Conservation (phyloP, 1,284 basidiomycete genomes). For the Rugosomyces carneus region DNA sequence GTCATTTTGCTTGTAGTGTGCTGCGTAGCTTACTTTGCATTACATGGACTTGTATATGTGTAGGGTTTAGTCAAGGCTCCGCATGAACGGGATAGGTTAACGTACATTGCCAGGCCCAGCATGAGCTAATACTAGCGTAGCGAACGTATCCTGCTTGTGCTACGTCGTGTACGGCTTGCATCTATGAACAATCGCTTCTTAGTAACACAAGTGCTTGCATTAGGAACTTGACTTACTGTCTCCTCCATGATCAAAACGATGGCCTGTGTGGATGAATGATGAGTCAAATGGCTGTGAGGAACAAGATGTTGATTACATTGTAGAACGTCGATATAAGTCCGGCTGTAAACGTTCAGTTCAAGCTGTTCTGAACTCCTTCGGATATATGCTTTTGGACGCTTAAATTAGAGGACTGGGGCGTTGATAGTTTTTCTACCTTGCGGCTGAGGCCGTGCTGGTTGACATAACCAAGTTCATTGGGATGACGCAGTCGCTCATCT, state of each 20-base stretch:
- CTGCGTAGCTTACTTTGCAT: constrained; percentile 42
- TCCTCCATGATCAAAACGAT: constrained; percentile 57
- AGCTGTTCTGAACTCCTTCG: constrained; percentile 60
- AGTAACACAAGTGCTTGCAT: neutral
- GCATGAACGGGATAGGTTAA: no score
- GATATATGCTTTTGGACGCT: constrained; percentile 51
- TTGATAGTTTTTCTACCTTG: constrained; percentile 27
- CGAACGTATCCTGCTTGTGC: no score
- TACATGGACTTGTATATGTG: constrained; percentile 30
- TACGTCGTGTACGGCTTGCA: constrained; percentile 66
- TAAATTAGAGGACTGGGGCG: neutral
- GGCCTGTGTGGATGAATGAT: constrained; percentile 28
- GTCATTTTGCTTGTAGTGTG: no score
- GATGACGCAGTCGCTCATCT: no score
- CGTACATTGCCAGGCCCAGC: no score
- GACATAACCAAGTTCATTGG: constrained; percentile 47
- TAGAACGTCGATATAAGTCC: constrained; percentile 45
- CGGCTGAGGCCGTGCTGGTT: constrained; percentile 51
- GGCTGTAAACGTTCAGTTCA: constrained; percentile 61
- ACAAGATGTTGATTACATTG: neutral
- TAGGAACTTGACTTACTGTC: constrained; percentile 28
- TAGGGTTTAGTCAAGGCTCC: no score
- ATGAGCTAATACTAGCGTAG: no score
- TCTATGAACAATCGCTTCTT: constrained; percentile 24
- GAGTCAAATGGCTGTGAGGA: neutral